Base-by-base conservation (phyloP, 2,329 filamentous ascomycete genomes). In the Penicillium psychrosexuale region DNA sequence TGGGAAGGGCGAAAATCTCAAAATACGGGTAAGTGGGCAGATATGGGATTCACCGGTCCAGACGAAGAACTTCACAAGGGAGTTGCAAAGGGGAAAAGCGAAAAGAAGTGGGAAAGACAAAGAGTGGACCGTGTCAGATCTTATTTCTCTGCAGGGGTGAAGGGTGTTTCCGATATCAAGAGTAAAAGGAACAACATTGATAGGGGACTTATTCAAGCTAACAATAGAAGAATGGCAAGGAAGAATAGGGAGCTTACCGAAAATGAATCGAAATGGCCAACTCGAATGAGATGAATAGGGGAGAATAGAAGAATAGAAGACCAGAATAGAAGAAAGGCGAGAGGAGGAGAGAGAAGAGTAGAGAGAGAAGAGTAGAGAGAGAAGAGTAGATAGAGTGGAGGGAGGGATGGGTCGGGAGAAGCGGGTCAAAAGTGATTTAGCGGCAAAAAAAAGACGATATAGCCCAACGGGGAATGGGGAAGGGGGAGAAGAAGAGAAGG, bases 101-200 rank as follows among this genome's bases (percentile, higher is more conserved):
- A 62, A 53, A 55, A 56, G 60, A 60, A 51, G 56, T 48, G 50
- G 53, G 42, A 64, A 53, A 49, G 51, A 60, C 40, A 59, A 60
- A 58, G 52, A 58, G 61, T 61, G 63, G 61, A 58, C 53, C 59
- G 57, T 63, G 56, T 56, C 63, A 59, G 58, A 61, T 62, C 58
- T 58, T 50, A 59, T 64, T 64, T 54, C 56, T 61, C 58, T 62
- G 62, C 62, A 64, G 61, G 62, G 62, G 62, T 63, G 51, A 58
- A 48, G 47, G 53, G 45, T 11, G 22, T 43, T 43, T 19, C 34
- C 33, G 47, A 63, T 63, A 63, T 63, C 61, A 63, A 61, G 59
- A 56, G 24, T 13, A 54, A 56, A 27, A 51, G 43, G 43, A 52
- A 56, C 53, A 51, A 59, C 54, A 56, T 42, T 39, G 46, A 53